phyloP scores from a whole-genome alignment of 179 eudicot genomes.

The Silene noctiflora region DNA sequence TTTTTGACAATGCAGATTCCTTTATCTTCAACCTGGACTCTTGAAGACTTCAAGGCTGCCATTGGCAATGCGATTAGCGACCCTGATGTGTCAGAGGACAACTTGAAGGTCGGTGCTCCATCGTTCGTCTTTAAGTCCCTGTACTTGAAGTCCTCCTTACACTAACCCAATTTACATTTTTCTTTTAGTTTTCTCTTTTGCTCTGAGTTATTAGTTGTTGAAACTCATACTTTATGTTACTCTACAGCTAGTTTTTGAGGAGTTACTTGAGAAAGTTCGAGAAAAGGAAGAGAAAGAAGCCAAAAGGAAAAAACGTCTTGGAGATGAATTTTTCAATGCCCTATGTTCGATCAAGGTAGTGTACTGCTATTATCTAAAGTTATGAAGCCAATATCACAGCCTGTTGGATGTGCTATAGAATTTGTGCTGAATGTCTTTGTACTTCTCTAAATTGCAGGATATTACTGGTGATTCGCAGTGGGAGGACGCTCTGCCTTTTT shows the following conservation, averaged over 20 bases:
- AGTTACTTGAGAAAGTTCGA: conserved; percentile 60
- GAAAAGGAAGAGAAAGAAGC: conserved; percentile 95
- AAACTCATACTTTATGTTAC: conserved; percentile 10
- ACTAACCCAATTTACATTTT: neutral
- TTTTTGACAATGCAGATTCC: conserved; percentile 44
- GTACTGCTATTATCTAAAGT: neutral
- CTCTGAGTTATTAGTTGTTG: conserved; percentile 9
- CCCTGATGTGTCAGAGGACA: conserved; percentile 52
- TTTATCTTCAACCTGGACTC: conserved; percentile 70
- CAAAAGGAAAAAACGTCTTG: conserved; percentile 72
- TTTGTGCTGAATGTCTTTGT: conserved; percentile 10
- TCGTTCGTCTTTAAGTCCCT: neutral
- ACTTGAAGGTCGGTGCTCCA: conserved; percentile 55
- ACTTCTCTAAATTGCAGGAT: conserved; percentile 46
- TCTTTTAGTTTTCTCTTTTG: neutral
- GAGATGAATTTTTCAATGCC: conserved; percentile 61
- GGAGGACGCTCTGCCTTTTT: conserved; percentile 69
- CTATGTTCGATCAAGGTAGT: conserved; percentile 72
- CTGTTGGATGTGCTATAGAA: conserved; percentile 3
- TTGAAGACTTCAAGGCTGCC: conserved; percentile 73
- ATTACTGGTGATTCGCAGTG: conserved; percentile 61
- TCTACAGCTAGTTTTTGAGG: conserved; percentile 77
- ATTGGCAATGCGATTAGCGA: conserved; percentile 52
- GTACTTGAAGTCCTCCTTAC: neutral
- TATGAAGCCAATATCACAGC: neutral